phyloP scores from a whole-genome alignment of 305 asterid genomes.

The Plantago lanceolata region DNA sequence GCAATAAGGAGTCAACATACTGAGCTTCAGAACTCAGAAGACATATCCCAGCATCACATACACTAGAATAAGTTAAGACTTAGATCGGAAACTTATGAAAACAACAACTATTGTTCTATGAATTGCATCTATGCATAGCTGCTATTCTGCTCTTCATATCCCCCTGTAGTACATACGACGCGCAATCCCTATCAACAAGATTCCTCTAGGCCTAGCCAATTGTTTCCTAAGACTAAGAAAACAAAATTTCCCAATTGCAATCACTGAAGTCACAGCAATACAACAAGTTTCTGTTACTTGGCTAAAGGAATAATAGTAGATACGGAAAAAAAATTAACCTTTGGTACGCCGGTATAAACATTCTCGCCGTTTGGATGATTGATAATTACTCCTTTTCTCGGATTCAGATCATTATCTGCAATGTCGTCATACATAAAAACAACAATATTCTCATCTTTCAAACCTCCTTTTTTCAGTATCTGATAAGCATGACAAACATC shows the following conservation, averaged over 20 bases:
- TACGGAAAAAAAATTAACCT: conserved; percentile 36
- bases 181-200: too few relatives aligned
- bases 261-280: too few relatives aligned
- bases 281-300: background rate
- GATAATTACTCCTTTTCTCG: conserved; percentile 69
- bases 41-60: background rate
- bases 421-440: conserved; percentile 96
- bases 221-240: too few relatives aligned
- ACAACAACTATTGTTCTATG: too few relatives aligned
- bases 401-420: conserved; percentile 55
- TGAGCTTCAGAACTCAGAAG: background rate
- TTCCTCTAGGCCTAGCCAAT: too few relatives aligned
- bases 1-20: background rate
- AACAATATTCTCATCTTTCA: conserved; percentile 73
- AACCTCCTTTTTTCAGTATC: conserved; percentile 72
- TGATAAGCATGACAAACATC: conserved; percentile 95
- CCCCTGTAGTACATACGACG: background rate
- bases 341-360: conserved; percentile 83
- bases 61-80: too few relatives aligned
- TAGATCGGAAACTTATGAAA: too few relatives aligned
- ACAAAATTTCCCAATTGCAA: too few relatives aligned
- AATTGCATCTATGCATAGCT: too few relatives aligned
- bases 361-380: conserved; percentile 70
- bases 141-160: too few relatives aligned
- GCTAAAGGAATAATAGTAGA: background rate